Evolutionary conservation across 148 eudicot species (phyloP), one percentile per base, ranked within the genome.

Genomic region (Nepenthes gracilis): DNA sequence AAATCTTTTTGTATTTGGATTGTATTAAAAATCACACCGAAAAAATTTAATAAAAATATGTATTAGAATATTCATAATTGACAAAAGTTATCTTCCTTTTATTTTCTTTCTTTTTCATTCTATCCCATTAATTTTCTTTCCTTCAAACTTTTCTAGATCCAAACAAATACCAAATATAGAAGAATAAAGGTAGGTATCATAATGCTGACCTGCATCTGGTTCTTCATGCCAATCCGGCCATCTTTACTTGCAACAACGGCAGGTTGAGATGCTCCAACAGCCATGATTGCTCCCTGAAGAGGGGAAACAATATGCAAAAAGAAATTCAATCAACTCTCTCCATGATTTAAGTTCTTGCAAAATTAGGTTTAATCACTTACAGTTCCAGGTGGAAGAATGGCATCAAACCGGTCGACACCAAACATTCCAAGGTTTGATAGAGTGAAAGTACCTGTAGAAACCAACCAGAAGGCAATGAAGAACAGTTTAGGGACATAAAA

Each of bases 231-330:
- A 80, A 93, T 87, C 66, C 80, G 87, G 61, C 96, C 96, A 67
- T 93, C 96, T 43, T 74, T 67, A 70, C 78, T 90, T 40, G 97
- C 95, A 63, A 74, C 77, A 68, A 83, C 91, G 66, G 92, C 79
- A 52, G 95, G 91, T 69, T 90, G 86, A 72, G 97, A 90, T 60
- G 97, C 95, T 70, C 97, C 97, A 66, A 90, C 97, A 58, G 95
- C 95, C 97, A 90, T 90, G 43, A 86, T 90, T 71, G 97, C 97
- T 62, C 97, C 97, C 95, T 90, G 75, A 59, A 23, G 23, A 23
- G 23, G 33, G 62, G 15, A 62, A 5, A 33, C 32, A 47, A 6
- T 38, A 55, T 12, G 34, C 12, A 36, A 45, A 33, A 55, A 36
- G 5, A 38, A 11, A 57, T 9, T 6, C 12, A 6, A 35, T 55